Evolutionary conservation across 352 stramenopile genomes (phyloP).

Genomic region (Phytophthora constricta): DNA sequence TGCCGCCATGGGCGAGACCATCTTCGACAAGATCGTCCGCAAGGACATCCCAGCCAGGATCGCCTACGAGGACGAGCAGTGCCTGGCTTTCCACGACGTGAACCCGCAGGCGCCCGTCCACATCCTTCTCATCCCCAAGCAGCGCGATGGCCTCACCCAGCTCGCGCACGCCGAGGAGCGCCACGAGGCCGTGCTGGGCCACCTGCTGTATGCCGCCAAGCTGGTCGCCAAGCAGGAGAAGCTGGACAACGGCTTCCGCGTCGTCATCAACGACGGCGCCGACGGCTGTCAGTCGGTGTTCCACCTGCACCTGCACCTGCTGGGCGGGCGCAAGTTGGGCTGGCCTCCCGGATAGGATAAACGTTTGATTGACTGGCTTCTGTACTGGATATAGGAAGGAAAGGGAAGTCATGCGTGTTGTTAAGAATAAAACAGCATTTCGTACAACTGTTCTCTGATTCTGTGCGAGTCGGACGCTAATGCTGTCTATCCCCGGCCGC

Average conservation of each 20-base stretch:
- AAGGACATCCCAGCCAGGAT: conserved; percentile 95
- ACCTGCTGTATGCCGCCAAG: conserved; percentile 93
- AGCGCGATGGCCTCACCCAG: conserved; percentile 92
- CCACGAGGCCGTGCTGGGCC: conserved; percentile 94
- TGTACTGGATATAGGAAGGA: background rate
- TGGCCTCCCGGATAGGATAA: conserved; percentile 91
- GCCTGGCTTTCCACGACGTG: conserved; percentile 98
- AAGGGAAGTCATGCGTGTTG: background rate
- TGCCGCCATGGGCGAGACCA: conserved; percentile 80
- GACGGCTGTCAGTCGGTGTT: conserved; percentile 93
- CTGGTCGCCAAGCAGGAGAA: conserved; percentile 93
- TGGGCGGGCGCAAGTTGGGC: conserved; percentile 93
- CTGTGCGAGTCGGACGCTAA: background rate
- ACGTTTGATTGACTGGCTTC: background rate
- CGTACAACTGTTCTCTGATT: conserved; percentile 1
- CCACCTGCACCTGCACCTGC: conserved; percentile 95
- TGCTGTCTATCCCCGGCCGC: conserved; percentile 36
- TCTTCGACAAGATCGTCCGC: conserved; percentile 99
- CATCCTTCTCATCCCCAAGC: conserved; percentile 98
- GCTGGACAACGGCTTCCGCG: conserved; percentile 93
- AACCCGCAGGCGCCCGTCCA: conserved; percentile 96
- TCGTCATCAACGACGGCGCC: conserved; percentile 98
- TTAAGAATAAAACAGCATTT: background rate
- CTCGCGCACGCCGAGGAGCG: conserved; percentile 90
- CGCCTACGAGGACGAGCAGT: conserved; percentile 96